Conservation (phyloP, 129 eudicot species). For the Oenanthe sinensis region DNA sequence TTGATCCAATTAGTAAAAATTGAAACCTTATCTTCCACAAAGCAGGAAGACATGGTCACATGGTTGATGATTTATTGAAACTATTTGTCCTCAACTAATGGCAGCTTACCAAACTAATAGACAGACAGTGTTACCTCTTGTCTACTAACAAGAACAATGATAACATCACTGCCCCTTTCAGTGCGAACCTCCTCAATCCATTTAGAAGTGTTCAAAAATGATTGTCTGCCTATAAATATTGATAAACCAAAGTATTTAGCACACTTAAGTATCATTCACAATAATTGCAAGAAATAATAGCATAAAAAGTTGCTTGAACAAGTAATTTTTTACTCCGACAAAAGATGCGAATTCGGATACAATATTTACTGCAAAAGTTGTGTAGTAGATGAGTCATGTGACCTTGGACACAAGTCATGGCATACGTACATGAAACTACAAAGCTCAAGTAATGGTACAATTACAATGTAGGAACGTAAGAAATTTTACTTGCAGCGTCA, state of each 20-base stretch:
- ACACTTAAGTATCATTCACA: not conserved
- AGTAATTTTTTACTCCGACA: no score
- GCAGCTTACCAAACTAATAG: not conserved
- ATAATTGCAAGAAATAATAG: not conserved
- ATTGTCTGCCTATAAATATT: slow-evolving; percentile 40
- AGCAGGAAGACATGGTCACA: no score
- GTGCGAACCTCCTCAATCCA: slow-evolving; percentile 79
- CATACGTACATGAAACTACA: no score
- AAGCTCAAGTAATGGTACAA: no score
- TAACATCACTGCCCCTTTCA: slow-evolving; percentile 46
- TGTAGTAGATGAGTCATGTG: no score
- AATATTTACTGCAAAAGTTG: no score
- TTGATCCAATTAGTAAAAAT: no score
- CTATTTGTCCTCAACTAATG: not conserved
- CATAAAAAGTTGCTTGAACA: not conserved
- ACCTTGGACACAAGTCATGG: no score
- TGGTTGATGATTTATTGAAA: no score
- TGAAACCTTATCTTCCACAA: no score
- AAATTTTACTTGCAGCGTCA: slow-evolving; percentile 44
- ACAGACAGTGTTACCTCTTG: slow-evolving; percentile 33
- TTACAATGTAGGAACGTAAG: not conserved
- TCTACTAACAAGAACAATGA: slow-evolving; percentile 69
- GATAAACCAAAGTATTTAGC: not conserved
- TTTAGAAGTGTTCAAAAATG: slow-evolving; percentile 66
- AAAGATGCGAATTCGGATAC: no score